These are phyloP conservation scores for Microbotryum silenes-acaulis DNA, from an alignment of 1,284 basidiomycete species.

Conservation along the genomic window DNA sequence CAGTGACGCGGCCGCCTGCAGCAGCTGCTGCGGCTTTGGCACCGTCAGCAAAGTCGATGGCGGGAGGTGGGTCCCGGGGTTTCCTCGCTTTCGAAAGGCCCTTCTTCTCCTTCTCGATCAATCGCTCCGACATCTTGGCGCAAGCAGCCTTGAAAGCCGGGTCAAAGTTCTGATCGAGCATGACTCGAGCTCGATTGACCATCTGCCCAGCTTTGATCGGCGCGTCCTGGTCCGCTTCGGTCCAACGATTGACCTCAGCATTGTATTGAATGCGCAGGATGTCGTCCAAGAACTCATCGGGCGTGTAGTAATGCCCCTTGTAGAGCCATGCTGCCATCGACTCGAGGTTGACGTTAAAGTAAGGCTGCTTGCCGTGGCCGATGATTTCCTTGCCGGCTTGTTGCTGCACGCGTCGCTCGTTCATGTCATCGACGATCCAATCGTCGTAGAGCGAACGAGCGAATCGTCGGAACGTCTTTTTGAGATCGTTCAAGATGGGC, in stretches of 20 bases:
- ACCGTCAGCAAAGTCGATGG: neutral
- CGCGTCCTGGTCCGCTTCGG: slow-evolving; percentile 63
- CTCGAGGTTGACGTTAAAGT: slow-evolving; percentile 82
- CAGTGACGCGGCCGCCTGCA: slow-evolving; percentile 35
- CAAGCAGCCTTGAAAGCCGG: slow-evolving; percentile 73
- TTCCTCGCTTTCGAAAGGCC: slow-evolving; percentile 47
- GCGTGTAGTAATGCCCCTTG: slow-evolving; percentile 78
- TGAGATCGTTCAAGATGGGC: slow-evolving; percentile 78
- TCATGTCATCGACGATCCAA: slow-evolving; percentile 39
- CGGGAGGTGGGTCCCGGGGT: slow-evolving; percentile 27
- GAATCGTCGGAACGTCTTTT: slow-evolving; percentile 88
- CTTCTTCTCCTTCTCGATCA: slow-evolving; percentile 50
- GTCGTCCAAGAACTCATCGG: slow-evolving; percentile 79
- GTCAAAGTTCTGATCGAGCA: slow-evolving; percentile 79
- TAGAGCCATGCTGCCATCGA: slow-evolving; percentile 81
- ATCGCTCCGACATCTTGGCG: slow-evolving; percentile 73
- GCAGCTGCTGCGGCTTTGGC: slow-evolving; percentile 8
- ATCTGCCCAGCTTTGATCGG: slow-evolving; percentile 79
- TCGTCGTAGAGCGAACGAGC: slow-evolving; percentile 65
- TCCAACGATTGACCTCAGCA: slow-evolving; percentile 53
- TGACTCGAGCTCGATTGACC: slow-evolving; percentile 76
- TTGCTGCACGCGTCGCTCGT: slow-evolving; percentile 36
- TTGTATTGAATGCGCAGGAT: slow-evolving; percentile 84
- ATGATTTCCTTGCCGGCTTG: slow-evolving; percentile 33
- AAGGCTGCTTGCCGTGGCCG: slow-evolving; percentile 32